A percentile compares a stretch with the other conserved stretches of the same genome.
Evolutionary conservation across 1,284 basidiomycete genomes (phyloP).

Genomic region (Coniferiporia weirii): DNA sequence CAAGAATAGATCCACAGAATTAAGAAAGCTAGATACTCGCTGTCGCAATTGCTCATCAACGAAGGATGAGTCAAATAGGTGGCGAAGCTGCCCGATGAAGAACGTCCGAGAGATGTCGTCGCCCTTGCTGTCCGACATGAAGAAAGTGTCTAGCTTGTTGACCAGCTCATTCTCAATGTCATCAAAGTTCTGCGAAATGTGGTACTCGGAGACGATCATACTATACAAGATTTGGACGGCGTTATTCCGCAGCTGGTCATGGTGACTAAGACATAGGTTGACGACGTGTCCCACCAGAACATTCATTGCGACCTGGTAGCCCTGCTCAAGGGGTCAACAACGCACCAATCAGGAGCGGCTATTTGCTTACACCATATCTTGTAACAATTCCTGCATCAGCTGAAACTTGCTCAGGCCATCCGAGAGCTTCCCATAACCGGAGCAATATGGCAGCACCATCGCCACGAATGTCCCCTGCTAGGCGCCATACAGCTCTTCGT

Average conservation of each 20-base stretch:
- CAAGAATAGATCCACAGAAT: slow-evolving; percentile 90
- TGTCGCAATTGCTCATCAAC: slow-evolving; percentile 77
- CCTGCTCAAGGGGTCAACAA: slow-evolving; percentile 37
- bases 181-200: slow-evolving; percentile 75
- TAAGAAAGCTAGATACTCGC: slow-evolving; percentile 78
- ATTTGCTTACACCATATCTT: slow-evolving; percentile 53
- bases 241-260: slow-evolving; percentile 86
- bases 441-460: slow-evolving; percentile 86
- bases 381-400: slow-evolving; percentile 44
- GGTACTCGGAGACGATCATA: slow-evolving; percentile 94
- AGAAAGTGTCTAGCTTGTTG: slow-evolving; percentile 86
- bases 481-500: slow-evolving; percentile 91
- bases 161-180: slow-evolving; percentile 94
- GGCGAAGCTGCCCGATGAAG: slow-evolving; percentile 89
- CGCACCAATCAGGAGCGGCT: slow-evolving; percentile 4
- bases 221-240: slow-evolving; percentile 92
- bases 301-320: slow-evolving; percentile 79
- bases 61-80: slow-evolving; percentile 78
- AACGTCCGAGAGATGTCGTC: slow-evolving; percentile 89
- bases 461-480: slow-evolving; percentile 91
- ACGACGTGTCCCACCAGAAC: slow-evolving; percentile 89
- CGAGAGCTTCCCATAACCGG: slow-evolving; percentile 84
- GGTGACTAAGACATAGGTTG: slow-evolving; percentile 90
- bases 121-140: slow-evolving; percentile 87
- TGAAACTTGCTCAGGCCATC: slow-evolving; percentile 61